Base-by-base conservation (phyloP, 1,284 basidiomycete species). In the Austroboletus novae-zelandiae region DNA sequence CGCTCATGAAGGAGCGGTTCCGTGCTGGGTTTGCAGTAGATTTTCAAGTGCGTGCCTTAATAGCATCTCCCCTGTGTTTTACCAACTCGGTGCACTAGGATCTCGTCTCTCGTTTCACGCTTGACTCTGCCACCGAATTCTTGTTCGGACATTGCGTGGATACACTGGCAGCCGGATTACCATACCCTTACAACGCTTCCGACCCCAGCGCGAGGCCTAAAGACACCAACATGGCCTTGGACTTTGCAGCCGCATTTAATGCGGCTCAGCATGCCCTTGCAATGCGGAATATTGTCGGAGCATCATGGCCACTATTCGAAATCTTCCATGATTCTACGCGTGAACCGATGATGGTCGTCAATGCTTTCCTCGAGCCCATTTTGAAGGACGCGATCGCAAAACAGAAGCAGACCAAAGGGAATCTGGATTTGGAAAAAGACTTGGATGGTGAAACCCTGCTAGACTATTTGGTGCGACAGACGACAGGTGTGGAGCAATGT, bases 401-500 rank as follows among this genome's bases (percentile, higher is more conserved):
- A 55, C 45, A 52, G 29, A 59, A 62, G 13, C 60, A 61, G 13
- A 53, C 58, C 42, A 59, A 61, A 25, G 64, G 54, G 18, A 13
- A n/a, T n/a, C n/a, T n/a, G n/a, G n/a, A n/a, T n/a, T n/a, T 10
- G 27, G 49, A 44, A 15, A 52, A 56, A 17, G 52, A 50, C 17
- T 52, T 57, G 0, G 75, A 76, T 6, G 74, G 71, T 1, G 74
- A 71, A 29, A 77, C 76, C 0, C 57, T 84, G 13, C 58, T 84
- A 14, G 79, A 79, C 48, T 73, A 81, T 55, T 59, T 84, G 40
- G 66, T 83, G 18, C 66, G 71, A 13, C 62, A 73, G 27, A 81
- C 80, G 0, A 72, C 73, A 25, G 80, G 79, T 76, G 39, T 50
- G 68, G 55, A 18, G 10, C 23, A 14, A 4, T 15, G 29, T 4